Base-by-base conservation (phyloP, 73 alveolate genomes). In the Breviolum minutum region DNA sequence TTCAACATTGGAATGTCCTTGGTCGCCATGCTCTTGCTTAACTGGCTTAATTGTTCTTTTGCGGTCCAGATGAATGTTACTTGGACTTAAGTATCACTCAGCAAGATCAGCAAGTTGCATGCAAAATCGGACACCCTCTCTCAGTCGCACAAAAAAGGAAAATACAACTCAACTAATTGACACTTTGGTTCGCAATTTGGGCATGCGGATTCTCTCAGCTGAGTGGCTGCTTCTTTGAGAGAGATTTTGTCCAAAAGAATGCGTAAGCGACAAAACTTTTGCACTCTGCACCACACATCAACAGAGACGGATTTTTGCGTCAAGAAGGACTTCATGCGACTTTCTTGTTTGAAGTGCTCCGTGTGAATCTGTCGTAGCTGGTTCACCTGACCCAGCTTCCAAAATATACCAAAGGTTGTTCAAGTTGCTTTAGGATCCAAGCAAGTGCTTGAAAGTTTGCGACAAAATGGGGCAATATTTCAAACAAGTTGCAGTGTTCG, bases 281-380 rank as follows among this genome's bases (percentile, higher is more conserved):
- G 96, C 87, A 90, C 96, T n/a, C 96, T 62, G 87, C 96, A 90
- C 96, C 96, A 90, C 20, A 90, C 96, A n/a, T 90, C 96, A 64
- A 90, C 96, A 22, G 96, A 90, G 64, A 90, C 85, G 30, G 87
- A 90, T 27, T 90, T 90, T 74, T 90, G 96, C 63, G 96, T 90
- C 24, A 90, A 74, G 77, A 71, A 71, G 61, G 96, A 71, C 76
- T 90, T 90, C 87, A 90, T 74, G 29, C 83, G 84, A 62, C 86
- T 90, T n/a, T 90, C 96, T 26, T 73, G 84, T 76, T 71, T 90
- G 96, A 90, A 90, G 77, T 63, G 96, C 30, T 90, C 96, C 63
- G 81, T 74, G 70, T 90, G 96, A 29, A 90, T 90, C 48, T 71
- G 96, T 63, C 96, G 96, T 26, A 90, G 87, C 96, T 90, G 96